Evolutionary conservation across 2,329 filamentous ascomycete genomes (phyloP).

Genomic region (Colletotrichum horii): DNA sequence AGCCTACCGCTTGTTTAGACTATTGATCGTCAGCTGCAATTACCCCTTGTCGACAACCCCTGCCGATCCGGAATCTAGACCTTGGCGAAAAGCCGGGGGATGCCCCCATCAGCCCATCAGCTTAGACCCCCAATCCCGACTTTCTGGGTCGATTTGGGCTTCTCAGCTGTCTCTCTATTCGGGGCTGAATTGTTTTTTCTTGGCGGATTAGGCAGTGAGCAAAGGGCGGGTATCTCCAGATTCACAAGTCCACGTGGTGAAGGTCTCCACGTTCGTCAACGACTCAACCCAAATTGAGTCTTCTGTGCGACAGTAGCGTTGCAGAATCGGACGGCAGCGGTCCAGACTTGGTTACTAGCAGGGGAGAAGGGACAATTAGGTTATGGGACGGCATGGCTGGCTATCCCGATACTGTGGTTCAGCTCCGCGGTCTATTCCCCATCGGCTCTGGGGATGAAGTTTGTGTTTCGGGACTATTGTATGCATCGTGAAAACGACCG

Average conservation of each 20-base stretch:
- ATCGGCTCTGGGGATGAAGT: background rate
- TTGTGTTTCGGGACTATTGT: background rate
- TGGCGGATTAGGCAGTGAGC: background rate
- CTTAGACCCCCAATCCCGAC: background rate
- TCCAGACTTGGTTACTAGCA: background rate
- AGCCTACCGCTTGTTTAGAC: background rate
- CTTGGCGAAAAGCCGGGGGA: background rate
- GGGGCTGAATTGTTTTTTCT: background rate
- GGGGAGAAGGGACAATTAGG: background rate
- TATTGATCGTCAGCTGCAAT: background rate
- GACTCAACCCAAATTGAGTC: background rate
- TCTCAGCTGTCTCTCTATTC: background rate
- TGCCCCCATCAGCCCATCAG: background rate
- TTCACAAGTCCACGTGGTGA: background rate
- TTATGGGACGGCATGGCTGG: background rate
- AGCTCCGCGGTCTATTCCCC: background rate
- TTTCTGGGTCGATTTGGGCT: background rate
- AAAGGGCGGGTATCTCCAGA: background rate
- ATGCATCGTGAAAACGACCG: background rate
- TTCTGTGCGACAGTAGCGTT: background rate
- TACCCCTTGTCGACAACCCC: background rate
- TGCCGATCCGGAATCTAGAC: background rate
- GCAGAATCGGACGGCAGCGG: background rate
- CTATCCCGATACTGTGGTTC: background rate
- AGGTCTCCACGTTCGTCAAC: background rate